A percentile compares a stretch with the other conserved stretches of the same genome.
phyloP scores from a whole-genome alignment of 78 protist species.

The Pigoraptor vietnamica region DNA sequence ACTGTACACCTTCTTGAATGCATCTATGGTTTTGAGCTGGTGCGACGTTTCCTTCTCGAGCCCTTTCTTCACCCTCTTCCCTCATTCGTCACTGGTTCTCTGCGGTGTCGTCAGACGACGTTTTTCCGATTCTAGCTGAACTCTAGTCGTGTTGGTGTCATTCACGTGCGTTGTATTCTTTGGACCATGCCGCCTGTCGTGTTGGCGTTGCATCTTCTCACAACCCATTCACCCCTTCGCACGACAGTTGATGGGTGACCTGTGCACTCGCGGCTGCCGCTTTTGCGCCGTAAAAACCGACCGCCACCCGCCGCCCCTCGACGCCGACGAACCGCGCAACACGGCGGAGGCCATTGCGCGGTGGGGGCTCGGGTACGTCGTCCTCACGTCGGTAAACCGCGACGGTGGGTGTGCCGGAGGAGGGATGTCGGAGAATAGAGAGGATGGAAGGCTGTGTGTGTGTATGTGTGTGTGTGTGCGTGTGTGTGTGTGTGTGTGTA shows the following conservation, averaged over 20 bases:
- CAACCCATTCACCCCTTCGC: background rate
- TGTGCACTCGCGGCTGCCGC: constrained; percentile 89
- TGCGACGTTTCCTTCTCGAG: too few species aligned
- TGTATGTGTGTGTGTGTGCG: background rate
- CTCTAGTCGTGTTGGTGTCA: too few species aligned
- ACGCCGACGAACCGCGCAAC: constrained; percentile 75
- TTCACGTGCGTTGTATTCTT: background rate
- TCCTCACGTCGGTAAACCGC: constrained; percentile 85
- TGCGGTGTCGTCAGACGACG: too few species aligned
- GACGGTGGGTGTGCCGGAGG: too few species aligned
- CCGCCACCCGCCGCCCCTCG: constrained; percentile 73
- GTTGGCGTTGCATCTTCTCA: background rate
- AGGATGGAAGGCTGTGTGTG: too few species aligned
- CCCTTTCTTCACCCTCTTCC: too few species aligned
- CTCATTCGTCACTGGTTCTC: too few species aligned
- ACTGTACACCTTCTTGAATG: too few species aligned
- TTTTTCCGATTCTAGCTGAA: too few species aligned
- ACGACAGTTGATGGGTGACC: constrained; percentile 75
- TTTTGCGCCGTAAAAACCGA: constrained; percentile 86
- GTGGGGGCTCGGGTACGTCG: constrained; percentile 87
- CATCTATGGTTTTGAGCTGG: too few species aligned
- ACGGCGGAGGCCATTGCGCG: constrained; percentile 55
- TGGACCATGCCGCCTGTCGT: background rate
- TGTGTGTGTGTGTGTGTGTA: background rate
- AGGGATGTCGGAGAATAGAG: too few species aligned